Evolutionary conservation across 352 stramenopile species (phyloP).

Genomic region (Blastocystis sp.): DNA sequence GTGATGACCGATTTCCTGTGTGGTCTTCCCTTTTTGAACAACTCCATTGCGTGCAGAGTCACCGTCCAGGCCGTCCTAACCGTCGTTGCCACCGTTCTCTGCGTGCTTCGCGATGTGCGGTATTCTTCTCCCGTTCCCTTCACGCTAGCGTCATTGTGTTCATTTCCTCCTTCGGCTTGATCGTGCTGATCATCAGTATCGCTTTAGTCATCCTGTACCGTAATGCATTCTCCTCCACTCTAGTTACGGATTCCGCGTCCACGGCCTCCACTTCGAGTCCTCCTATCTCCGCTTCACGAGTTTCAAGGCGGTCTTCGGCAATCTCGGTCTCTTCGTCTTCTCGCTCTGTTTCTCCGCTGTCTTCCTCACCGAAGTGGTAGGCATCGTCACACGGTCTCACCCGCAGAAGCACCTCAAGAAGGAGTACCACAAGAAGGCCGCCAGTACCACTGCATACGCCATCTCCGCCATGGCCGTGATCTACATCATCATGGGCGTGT

Average conservation of each 20-base stretch:
- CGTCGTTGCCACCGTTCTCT: slow-evolving; percentile 22
- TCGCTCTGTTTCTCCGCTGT: not conserved
- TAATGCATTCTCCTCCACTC: not conserved
- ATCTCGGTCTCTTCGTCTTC: not conserved
- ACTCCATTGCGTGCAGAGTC: not conserved
- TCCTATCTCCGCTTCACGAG: not conserved
- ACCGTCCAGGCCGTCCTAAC: slow-evolving; percentile 24
- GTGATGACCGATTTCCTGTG: slow-evolving; percentile 64
- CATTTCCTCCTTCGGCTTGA: slow-evolving; percentile 54
- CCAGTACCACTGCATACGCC: not conserved
- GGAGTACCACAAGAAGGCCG: not conserved
- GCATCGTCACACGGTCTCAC: not conserved
- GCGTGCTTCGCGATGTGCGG: slow-evolving; percentile 3
- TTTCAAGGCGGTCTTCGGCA: slow-evolving; percentile 13
- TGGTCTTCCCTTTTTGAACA: slow-evolving; percentile 25
- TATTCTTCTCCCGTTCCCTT: not conserved
- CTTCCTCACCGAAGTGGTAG: not conserved
- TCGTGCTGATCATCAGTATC: slow-evolving; percentile 40
- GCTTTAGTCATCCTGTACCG: slow-evolving; percentile 54
- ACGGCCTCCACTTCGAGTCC: not conserved
- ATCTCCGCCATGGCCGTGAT: not conserved
- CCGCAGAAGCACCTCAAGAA: not conserved
- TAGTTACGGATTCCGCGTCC: not conserved
- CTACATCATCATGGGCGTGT: not conserved
- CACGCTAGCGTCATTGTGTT: slow-evolving; percentile 29